Evolutionary conservation across 164 flowering plant genomes (phyloP).

Genomic region (Amborella trichopoda): DNA sequence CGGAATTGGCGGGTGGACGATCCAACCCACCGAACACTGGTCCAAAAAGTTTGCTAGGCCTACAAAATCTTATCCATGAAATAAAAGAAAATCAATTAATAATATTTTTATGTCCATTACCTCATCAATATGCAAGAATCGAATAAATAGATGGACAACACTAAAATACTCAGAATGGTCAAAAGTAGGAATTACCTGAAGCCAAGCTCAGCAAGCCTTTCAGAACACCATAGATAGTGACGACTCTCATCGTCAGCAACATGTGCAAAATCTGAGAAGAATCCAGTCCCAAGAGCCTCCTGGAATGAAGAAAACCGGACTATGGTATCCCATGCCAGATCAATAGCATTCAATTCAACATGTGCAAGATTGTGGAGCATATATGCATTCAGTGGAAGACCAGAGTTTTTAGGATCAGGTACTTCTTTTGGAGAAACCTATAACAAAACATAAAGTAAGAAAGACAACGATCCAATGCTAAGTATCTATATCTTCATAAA

Average conservation of each 20-base stretch:
- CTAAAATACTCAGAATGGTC: not conserved
- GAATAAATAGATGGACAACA: not conserved
- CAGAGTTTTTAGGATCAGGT: slow-evolving; percentile 78
- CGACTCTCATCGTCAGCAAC: slow-evolving; percentile 99
- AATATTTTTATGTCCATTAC: not conserved
- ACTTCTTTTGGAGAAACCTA: slow-evolving; percentile 87
- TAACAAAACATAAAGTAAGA: not conserved
- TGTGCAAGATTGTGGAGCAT: slow-evolving; percentile 98
- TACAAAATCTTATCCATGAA: too few relatives aligned
- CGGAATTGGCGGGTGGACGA: too few relatives aligned
- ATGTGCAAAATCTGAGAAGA: slow-evolving; percentile 90
- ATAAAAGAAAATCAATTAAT: not conserved
- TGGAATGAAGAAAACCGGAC: slow-evolving; percentile 71
- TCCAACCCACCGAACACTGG: too few relatives aligned
- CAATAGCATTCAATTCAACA: slow-evolving; percentile 95
- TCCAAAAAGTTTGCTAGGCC: too few relatives aligned
- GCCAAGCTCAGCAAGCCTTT: slow-evolving; percentile 85
- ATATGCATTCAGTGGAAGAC: slow-evolving; percentile 84
- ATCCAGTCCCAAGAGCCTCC: slow-evolving; percentile 63
- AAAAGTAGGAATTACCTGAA: slow-evolving; percentile 42
- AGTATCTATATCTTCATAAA: too few relatives aligned
- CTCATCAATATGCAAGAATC: not conserved
- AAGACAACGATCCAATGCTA: not conserved
- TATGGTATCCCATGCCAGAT: slow-evolving; percentile 99
- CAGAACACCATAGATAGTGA: slow-evolving; percentile 92